These are phyloP conservation scores for Gypsophila paniculata DNA, from an alignment of 179 eudicot species.

Conservation along the genomic window DNA sequence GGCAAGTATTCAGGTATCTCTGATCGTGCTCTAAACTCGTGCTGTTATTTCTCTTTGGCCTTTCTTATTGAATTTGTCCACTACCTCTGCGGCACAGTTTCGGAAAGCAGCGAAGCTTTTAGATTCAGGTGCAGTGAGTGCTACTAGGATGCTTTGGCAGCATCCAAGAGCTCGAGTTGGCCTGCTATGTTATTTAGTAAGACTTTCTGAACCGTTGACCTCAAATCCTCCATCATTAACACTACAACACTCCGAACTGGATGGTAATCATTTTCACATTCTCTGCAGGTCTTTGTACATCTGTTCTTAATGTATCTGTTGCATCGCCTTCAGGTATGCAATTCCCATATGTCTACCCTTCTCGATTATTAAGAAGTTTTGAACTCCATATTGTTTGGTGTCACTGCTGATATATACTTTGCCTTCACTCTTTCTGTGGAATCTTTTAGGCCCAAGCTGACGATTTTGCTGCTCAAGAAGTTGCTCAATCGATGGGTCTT, in stretches of 20 bases:
- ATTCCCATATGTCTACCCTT: not conserved
- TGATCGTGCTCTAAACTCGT: not conserved
- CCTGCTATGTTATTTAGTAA: slow-evolving; percentile 74
- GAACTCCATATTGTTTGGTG: not conserved
- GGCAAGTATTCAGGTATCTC: slow-evolving; percentile 79
- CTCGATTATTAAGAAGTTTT: not conserved
- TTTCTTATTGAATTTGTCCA: slow-evolving; percentile 5
- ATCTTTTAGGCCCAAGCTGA: slow-evolving; percentile 70
- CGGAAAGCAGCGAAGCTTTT: slow-evolving; percentile 89
- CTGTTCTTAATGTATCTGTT: slow-evolving; percentile 94
- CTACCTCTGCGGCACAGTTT: slow-evolving; percentile 46
- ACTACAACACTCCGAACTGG: slow-evolving; percentile 17
- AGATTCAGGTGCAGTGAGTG: slow-evolving; percentile 94
- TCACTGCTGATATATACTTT: not conserved
- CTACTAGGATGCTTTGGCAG: slow-evolving; percentile 94
- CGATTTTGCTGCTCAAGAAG: slow-evolving; percentile 53
- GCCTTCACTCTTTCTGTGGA: slow-evolving; percentile 11
- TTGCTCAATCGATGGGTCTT: slow-evolving; percentile 76
- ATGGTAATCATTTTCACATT: slow-evolving; percentile 20
- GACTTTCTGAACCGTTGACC: slow-evolving; percentile 14
- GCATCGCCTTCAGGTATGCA: slow-evolving; percentile 89
- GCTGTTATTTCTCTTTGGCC: not conserved
- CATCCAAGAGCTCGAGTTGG: slow-evolving; percentile 89
- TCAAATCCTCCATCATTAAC: slow-evolving; percentile 1
- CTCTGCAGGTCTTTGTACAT: slow-evolving; percentile 83